Percentiles rank a stretch among this genome's conserved stretches.
These are phyloP conservation scores for Quercus robur DNA, from an alignment of 306 rosid genomes.

Conservation along the genomic window DNA sequence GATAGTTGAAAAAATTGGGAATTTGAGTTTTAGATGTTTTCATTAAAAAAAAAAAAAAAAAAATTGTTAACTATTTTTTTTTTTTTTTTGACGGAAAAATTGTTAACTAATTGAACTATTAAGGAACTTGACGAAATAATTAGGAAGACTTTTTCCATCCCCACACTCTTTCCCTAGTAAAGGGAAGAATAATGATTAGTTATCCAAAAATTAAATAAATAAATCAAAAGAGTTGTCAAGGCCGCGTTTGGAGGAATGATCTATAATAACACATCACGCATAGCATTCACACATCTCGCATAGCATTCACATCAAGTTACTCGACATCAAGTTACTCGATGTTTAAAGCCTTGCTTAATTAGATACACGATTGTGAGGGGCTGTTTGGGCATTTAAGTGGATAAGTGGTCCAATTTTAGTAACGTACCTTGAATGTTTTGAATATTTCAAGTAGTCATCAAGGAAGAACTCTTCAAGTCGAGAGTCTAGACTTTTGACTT, in stretches of 20 bases:
- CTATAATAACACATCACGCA: constrained; percentile 34
- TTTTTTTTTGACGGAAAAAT: too few relatives aligned
- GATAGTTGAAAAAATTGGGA: too few relatives aligned
- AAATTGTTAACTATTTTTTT: too few relatives aligned
- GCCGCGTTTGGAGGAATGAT: constrained; percentile 41
- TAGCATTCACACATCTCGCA: constrained; percentile 33
- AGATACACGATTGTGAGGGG: background rate
- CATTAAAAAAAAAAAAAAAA: too few relatives aligned
- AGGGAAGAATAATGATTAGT: constrained; percentile 14
- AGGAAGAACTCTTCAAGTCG: too few relatives aligned
- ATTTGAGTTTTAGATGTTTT: too few relatives aligned
- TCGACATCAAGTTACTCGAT: background rate
- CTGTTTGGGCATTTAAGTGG: background rate
- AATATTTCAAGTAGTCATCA: background rate
- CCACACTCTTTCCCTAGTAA: background rate
- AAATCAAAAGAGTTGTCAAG: constrained; percentile 10
- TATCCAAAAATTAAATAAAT: background rate
- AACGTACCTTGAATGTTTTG: background rate
- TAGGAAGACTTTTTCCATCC: background rate
- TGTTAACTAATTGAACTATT: too few relatives aligned
- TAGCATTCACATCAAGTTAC: constrained; percentile 7
- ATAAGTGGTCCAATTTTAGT: background rate
- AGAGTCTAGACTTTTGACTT: too few relatives aligned
- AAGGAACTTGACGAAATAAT: too few relatives aligned
- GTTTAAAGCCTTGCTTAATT: background rate